Percentiles rank a stretch among this genome's conserved stretches.
Evolutionary conservation across 2,329 filamentous ascomycete genomes (phyloP).

Genomic region (Xylariaceae sp.): DNA sequence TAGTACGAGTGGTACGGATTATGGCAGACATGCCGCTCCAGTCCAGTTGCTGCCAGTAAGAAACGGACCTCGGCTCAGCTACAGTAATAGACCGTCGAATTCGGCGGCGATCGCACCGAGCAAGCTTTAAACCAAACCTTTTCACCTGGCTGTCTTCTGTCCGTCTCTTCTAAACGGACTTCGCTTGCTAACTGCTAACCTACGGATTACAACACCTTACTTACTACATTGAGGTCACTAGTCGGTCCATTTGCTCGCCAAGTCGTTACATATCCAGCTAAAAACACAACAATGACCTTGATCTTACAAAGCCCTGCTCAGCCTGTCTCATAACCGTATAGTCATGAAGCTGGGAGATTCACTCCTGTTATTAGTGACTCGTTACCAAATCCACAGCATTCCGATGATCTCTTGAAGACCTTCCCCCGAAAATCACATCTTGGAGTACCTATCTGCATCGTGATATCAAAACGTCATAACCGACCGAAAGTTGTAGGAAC

Average conservation of each 20-base stretch:
- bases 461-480: background rate
- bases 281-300: background rate
- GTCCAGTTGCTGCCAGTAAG: no score
- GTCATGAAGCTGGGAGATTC: constrained; percentile 1
- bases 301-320: background rate
- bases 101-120: no score
- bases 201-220: no score
- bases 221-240: no score
- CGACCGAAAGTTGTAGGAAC: background rate
- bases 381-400: constrained; percentile 1
- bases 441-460: background rate
- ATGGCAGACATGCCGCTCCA: no score
- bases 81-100: background rate
- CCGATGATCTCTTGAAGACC: constrained; percentile 1
- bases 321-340: background rate
- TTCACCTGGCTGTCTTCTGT: background rate
- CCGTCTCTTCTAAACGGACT: no score
- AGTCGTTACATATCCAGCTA: no score
- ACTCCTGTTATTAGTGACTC: background rate
- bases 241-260: no score
- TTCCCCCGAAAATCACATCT: background rate
- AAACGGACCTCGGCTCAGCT: background rate
- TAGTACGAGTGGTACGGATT: no score
- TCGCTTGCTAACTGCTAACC: no score
- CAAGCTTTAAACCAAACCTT: background rate